Base-by-base conservation (phyloP, 106 monocot genomes). In the Allium cepa region DNA sequence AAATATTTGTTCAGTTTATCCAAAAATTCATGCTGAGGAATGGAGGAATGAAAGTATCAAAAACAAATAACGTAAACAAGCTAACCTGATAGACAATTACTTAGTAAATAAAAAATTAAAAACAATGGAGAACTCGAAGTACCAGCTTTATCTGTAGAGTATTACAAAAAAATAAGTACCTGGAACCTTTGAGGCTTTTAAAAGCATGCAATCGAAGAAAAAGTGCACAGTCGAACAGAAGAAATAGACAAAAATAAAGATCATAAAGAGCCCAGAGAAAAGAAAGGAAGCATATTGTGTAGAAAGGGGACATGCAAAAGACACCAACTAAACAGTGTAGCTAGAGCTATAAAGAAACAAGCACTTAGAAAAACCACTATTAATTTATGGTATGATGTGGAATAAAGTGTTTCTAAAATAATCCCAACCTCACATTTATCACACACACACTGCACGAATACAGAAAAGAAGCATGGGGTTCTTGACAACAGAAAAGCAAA, bases 201-300 rank as follows among this genome's bases (percentile, higher is more conserved):
- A 64, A 28, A 36, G 64, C 9, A 49, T 64, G 13, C 66, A 7
- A 11, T 66, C 26, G 45, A 53, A 55, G 9, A 5, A 46, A 64
- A 28, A 36, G 64, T 8, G 17, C 49, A 55, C 49, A 55, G 12
- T 66, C 52, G 15, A 53, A 68, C 6, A 46, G 45, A 56, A 45
- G 15, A 68, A 68, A 8, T 49, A 15, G 14, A 55, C 56, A 68
- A 68, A 68, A 55, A 68, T 0, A 56, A 56, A 53, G 14, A 68
- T 56, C 53, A 53, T 56, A 68, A 68, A 36, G 48, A 68, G 68
- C 53, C 53, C 66, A 66, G 50, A 66, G 66, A 56, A 36, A 67
- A 18, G n/a, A 51, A 67, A 53, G 52, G 17, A 27, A 67, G 3
- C 15, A 55, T 55, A 12, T 12, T 53, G 27, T 17, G 52, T 26